Percentiles rank a stretch among this genome's conserved stretches.
Conservation (phyloP, 2,329 filamentous ascomycete species). For the Fusarium dlaminii region DNA sequence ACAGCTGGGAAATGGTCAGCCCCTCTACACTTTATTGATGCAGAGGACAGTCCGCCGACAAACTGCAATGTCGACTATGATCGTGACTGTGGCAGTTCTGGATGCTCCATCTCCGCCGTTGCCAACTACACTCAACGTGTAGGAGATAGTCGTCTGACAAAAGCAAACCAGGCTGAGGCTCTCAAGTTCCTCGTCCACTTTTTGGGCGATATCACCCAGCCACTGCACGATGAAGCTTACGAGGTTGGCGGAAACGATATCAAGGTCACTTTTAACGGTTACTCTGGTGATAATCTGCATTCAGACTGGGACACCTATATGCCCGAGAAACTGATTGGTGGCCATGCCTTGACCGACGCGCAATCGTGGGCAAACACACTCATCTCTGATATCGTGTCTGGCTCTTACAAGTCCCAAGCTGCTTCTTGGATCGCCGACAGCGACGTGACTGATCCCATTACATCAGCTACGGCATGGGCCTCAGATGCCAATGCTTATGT, state of each 20-base stretch:
- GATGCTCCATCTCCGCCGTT: conserved; percentile 4
- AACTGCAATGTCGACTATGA: conserved; percentile 9
- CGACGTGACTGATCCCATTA: not conserved
- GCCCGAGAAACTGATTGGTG: not conserved
- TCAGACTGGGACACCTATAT: conserved; percentile 6
- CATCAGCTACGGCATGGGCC: not conserved
- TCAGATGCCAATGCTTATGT: not conserved
- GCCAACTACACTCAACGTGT: conserved; percentile 3
- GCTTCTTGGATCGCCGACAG: conserved; percentile 1
- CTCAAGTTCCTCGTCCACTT: conserved; percentile 5
- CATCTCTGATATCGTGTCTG: not conserved
- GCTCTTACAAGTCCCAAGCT: not conserved
- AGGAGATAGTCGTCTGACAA: not conserved
- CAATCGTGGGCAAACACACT: conserved; percentile 6
- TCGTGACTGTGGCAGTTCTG: not conserved
- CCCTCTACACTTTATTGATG: not conserved
- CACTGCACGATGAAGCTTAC: not conserved
- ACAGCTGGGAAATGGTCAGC: conserved; percentile 2
- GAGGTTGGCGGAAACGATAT: conserved; percentile 1
- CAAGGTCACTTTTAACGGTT: not conserved
- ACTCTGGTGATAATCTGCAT: not conserved
- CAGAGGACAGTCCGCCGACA: not conserved
- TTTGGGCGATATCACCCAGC: not conserved
- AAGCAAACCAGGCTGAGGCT: not conserved
- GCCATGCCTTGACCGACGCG: not conserved